Percentiles rank a stretch among this genome's conserved stretches.
Conservation (phyloP, 2,329 filamentous ascomycete species). For the Xylaria sp. region DNA sequence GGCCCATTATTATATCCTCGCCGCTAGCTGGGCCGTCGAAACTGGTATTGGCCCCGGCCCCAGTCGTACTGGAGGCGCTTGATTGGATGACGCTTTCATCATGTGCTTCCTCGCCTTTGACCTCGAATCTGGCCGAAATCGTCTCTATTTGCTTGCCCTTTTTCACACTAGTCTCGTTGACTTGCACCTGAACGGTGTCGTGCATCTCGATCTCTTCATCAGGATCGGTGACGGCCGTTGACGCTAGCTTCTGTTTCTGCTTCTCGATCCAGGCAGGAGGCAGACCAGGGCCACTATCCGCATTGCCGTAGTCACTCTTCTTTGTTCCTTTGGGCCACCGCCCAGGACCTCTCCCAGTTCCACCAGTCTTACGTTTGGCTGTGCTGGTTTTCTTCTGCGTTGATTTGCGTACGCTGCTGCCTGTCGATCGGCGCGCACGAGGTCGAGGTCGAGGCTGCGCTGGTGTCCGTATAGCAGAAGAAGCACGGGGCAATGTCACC, state of each 20-base stretch:
- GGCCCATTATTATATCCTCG: constrained; percentile 31
- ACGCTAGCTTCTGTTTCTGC: constrained; percentile 38
- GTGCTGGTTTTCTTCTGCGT: constrained; percentile 56
- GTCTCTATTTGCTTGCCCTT: constrained; percentile 46
- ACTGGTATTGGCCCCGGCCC: constrained; percentile 22
- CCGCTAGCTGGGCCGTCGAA: constrained; percentile 26
- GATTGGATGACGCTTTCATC: constrained; percentile 20
- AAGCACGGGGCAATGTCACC: constrained; percentile 43
- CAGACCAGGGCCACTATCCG: constrained; percentile 71
- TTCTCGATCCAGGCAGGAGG: constrained; percentile 66
- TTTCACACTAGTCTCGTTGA: constrained; percentile 50
- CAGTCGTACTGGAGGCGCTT: constrained; percentile 28
- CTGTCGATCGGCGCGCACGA: constrained; percentile 53
- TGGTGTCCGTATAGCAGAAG: constrained; percentile 49
- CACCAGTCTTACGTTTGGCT: constrained; percentile 67
- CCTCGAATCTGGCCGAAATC: constrained; percentile 41
- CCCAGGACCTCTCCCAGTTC: constrained; percentile 72
- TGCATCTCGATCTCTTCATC: constrained; percentile 46
- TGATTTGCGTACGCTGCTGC: constrained; percentile 48
- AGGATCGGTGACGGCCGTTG: constrained; percentile 32
- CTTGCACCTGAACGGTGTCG: constrained; percentile 53
- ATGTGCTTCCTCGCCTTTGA: constrained; percentile 25
- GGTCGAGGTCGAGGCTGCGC: constrained; percentile 53
- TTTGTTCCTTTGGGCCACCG: constrained; percentile 76
- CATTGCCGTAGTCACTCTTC: constrained; percentile 75